phyloP scores from a whole-genome alignment of 1,284 basidiomycete species.

The Cronartium ribicola region DNA sequence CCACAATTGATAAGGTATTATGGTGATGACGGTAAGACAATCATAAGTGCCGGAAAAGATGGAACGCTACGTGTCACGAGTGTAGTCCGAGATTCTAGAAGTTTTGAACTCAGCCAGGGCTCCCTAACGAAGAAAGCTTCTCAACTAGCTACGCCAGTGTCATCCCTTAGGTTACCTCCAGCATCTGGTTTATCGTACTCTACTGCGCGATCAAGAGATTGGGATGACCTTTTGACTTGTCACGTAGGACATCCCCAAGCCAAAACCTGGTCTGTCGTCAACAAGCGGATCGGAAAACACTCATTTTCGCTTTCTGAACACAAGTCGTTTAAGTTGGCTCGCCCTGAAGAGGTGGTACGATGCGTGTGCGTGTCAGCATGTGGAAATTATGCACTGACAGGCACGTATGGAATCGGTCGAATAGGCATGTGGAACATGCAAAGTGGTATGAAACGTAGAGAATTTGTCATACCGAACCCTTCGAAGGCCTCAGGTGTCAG shows the following conservation, averaged over 20 bases:
- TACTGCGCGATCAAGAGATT: slow-evolving; percentile 78
- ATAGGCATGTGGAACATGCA: slow-evolving; percentile 95
- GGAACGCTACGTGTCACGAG: slow-evolving; percentile 82
- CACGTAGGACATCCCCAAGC: slow-evolving; percentile 74
- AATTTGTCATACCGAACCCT: slow-evolving; percentile 63
- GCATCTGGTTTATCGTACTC: slow-evolving; percentile 75
- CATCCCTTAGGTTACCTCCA: slow-evolving; percentile 66
- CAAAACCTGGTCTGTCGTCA: slow-evolving; percentile 77
- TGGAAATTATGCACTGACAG: slow-evolving; percentile 88
- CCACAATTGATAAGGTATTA: slow-evolving; percentile 91
- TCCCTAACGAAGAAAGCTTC: slow-evolving; percentile 80
- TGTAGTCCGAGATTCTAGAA: slow-evolving; percentile 86
- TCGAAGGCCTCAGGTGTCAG: slow-evolving; percentile 57
- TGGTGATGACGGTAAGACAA: slow-evolving; percentile 89
- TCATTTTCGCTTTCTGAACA: slow-evolving; percentile 52
- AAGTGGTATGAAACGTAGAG: slow-evolving; percentile 78
- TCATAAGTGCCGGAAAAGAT: slow-evolving; percentile 77
- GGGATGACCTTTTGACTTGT: slow-evolving; percentile 91
- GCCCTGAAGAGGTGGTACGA: slow-evolving; percentile 57
- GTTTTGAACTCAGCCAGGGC: slow-evolving; percentile 91
- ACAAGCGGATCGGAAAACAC: slow-evolving; percentile 72
- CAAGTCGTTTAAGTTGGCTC: slow-evolving; percentile 53
- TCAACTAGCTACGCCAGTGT: slow-evolving; percentile 69
- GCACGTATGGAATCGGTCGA: slow-evolving; percentile 66
- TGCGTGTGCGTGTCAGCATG: slow-evolving; percentile 86